Conservation (phyloP, 2,329 filamentous ascomycete genomes). For the Colletotrichum phormii region DNA sequence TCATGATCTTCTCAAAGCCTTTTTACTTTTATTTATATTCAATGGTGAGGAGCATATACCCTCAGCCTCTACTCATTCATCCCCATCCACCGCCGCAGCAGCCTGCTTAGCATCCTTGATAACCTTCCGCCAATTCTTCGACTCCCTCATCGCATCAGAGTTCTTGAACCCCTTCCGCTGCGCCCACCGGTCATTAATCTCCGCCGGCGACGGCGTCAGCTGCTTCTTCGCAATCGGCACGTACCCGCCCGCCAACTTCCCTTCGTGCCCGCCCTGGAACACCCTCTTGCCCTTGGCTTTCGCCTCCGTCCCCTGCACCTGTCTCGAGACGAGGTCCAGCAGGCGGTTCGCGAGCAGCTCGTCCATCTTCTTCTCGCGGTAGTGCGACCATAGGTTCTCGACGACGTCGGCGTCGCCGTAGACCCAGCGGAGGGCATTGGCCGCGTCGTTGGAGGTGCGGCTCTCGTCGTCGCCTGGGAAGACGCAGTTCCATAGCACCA, state of each 20-base stretch:
- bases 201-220: slow-evolving; percentile 61
- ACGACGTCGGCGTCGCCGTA: slow-evolving; percentile 75
- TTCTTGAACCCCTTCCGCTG: slow-evolving; percentile 67
- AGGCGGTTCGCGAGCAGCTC: slow-evolving; percentile 84
- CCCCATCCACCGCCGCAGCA: slow-evolving; percentile 5
- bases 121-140: slow-evolving; percentile 31
- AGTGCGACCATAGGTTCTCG: slow-evolving; percentile 83
- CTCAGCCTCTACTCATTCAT: slow-evolving; percentile 3
- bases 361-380: slow-evolving; percentile 89
- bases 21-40: slow-evolving; percentile 3
- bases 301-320: slow-evolving; percentile 38
- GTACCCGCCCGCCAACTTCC: slow-evolving; percentile 64
- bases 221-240: slow-evolving; percentile 64
- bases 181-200: slow-evolving; percentile 72
- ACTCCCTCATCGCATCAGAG: slow-evolving; percentile 59
- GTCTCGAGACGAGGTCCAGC: slow-evolving; percentile 69
- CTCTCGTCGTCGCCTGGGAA: slow-evolving; percentile 70
- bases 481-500: slow-evolving; percentile 96
- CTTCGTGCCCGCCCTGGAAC: slow-evolving; percentile 68
- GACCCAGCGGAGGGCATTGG: slow-evolving; percentile 79
- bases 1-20: slow-evolving; percentile 7
- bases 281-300: slow-evolving; percentile 44
- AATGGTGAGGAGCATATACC: not conserved
- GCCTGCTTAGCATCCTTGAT: slow-evolving; percentile 29
- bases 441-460: slow-evolving; percentile 48